Evolutionary conservation across 306 rosid genomes (phyloP), one percentile per base, ranked within the genome.

Genomic region (Styphnolobium japonicum): DNA sequence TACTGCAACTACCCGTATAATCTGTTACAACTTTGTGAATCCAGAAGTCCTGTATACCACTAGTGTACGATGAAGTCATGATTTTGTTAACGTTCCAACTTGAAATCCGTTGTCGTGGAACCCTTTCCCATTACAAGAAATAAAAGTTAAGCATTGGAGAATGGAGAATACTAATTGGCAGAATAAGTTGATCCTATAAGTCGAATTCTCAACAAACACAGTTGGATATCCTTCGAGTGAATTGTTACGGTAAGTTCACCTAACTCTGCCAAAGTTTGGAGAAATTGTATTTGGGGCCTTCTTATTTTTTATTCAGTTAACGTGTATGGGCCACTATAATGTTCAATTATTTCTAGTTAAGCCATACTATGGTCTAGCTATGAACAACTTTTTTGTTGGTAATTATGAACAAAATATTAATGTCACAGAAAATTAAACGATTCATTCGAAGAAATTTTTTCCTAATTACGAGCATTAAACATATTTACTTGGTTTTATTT

Each of bases 1-100:
- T 67, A 82, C 89, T 86, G 42, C 89, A 91, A 22, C 96, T 66
- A 91, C 86, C 82, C 19, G 5, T 56, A 8, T 52, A 5, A 52
- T 85, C 80, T 79, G 77, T 67, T 73, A 58, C 86, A 82, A 25
- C 12, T 52, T 22, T 64, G 34, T 43, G 60, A 22, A 15, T 1
- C 8, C 55, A 11, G 4, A 37, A 52, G 27, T 52, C 27, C 53
- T 64, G 39, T 34, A 27, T 10, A 39, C 12, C 57, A 37, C 57
- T 36, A 10, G 33, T 19, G 64, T 56, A 23, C 29, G 74, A 7
- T 76, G 18, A 62, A 40, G 76, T 78, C 69, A 60, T 71, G 61
- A 7, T 55, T 64, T 77, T 33, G 60, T 75, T 43, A 69, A 22
- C 31, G 33, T 65, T 65, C 18, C 2, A 16, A 56, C 9, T 25